phyloP scores from a whole-genome alignment of 2,329 filamentous ascomycete species.

The Triangularia setosa region DNA sequence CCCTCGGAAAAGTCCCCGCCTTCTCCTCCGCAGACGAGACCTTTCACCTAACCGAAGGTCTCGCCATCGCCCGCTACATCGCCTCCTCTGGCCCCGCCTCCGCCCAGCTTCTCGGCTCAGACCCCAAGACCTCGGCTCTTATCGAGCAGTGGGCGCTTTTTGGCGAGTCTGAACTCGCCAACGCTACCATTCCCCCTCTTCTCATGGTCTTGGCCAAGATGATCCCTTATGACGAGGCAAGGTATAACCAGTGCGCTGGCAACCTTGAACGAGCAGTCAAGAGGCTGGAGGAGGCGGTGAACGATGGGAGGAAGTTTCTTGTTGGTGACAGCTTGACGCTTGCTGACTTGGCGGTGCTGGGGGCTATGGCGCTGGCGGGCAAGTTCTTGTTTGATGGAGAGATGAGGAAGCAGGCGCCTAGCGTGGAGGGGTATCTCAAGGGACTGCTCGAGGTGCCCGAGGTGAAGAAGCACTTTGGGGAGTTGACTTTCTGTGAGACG shows the following conservation, averaged over 20 bases:
- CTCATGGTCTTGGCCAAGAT: constrained; percentile 31
- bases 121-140: constrained; percentile 37
- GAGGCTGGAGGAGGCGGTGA: constrained; percentile 30
- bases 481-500: constrained; percentile 32
- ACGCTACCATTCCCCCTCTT: constrained; percentile 23
- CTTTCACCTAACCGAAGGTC: constrained; percentile 41
- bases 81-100: constrained; percentile 42
- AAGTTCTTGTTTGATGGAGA: constrained; percentile 32
- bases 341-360: constrained; percentile 36
- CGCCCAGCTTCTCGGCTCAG: constrained; percentile 42
- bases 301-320: constrained; percentile 35
- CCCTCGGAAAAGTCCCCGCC: constrained; percentile 48
- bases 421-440: constrained; percentile 32
- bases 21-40: constrained; percentile 44
- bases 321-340: constrained; percentile 37
- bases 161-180: constrained; percentile 35
- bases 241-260: constrained; percentile 21
- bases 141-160: constrained; percentile 46
- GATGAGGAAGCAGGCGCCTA: constrained; percentile 34
- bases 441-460: constrained; percentile 31
- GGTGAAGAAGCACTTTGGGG: constrained; percentile 33
- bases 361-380: constrained; percentile 25
- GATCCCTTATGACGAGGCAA: constrained; percentile 26
- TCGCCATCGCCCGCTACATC: constrained; percentile 46
- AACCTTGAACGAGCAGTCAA: constrained; percentile 30